phyloP scores from a whole-genome alignment of 2,329 filamentous ascomycete species.

The Claviceps purpurea region DNA sequence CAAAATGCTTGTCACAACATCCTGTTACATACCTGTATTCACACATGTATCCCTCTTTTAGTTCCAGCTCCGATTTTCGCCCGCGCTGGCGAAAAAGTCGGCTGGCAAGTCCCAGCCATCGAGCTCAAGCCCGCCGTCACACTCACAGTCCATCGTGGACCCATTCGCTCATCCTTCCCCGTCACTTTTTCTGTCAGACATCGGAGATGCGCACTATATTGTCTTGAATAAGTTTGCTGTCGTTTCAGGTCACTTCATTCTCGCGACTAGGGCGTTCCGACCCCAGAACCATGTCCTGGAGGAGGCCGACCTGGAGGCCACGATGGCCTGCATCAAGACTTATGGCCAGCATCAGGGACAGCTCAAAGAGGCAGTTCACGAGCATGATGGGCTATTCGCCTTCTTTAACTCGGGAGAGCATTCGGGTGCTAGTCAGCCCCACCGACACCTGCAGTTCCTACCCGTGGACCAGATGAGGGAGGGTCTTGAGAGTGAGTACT shows the following conservation, averaged over 20 bases:
- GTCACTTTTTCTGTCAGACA: constrained; percentile 36
- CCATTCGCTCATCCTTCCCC: constrained; percentile 50
- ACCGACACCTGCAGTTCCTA: constrained; percentile 59
- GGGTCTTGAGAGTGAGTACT: constrained; percentile 24
- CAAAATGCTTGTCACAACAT: too few species aligned
- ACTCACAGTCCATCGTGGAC: constrained; percentile 27
- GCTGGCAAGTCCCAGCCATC: not conserved
- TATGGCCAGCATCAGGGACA: constrained; percentile 23
- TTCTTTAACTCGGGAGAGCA: constrained; percentile 60
- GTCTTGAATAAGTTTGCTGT: constrained; percentile 67
- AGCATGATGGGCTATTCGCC: constrained; percentile 35
- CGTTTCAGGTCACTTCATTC: constrained; percentile 57
- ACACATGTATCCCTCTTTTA: constrained; percentile 15
- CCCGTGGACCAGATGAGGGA: constrained; percentile 50
- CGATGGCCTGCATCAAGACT: constrained; percentile 47
- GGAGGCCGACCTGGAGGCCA: constrained; percentile 43
- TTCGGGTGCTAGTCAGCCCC: constrained; percentile 59
- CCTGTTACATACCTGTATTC: not conserved
- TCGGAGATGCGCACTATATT: constrained; percentile 45
- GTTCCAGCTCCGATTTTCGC: constrained; percentile 64
- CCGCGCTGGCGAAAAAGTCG: constrained; percentile 40
- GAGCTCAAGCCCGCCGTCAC: constrained; percentile 38
- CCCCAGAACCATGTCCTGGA: constrained; percentile 53
- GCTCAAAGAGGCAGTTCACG: not conserved
- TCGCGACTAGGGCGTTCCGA: constrained; percentile 50